phyloP scores from a whole-genome alignment of 176 grass and related monocot genomes.

The Saccharum officinarum region DNA sequence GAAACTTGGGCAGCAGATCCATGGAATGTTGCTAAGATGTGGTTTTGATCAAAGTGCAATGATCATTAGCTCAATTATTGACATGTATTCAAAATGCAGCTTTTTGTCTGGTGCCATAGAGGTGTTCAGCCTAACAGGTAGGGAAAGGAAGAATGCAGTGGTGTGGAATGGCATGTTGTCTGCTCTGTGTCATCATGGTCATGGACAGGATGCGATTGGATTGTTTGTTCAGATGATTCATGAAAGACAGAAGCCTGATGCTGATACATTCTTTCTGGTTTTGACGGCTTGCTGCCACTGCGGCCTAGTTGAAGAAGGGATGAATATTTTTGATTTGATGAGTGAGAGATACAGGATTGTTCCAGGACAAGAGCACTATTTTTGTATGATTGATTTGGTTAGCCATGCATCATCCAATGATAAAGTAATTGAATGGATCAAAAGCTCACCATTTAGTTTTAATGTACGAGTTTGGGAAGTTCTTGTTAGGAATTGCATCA shows the following conservation, averaged over 20 bases:
- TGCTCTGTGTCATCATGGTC: constrained; percentile 58
- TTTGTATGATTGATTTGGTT: constrained; percentile 65
- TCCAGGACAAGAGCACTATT: constrained; percentile 53
- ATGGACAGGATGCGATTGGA: constrained; percentile 40
- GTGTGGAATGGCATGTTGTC: constrained; percentile 69
- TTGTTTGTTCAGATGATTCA: constrained; percentile 66
- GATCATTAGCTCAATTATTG: constrained; percentile 54
- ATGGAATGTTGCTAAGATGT: constrained; percentile 49
- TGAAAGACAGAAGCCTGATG: constrained; percentile 50
- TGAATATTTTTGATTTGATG: constrained; percentile 73
- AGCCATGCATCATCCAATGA: constrained; percentile 36
- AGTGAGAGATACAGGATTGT: constrained; percentile 51
- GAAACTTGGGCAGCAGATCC: constrained; percentile 64
- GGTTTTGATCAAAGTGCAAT: constrained; percentile 40
- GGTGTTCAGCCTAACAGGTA: constrained; percentile 45
- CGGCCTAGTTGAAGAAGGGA: constrained; percentile 57
- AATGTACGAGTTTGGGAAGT: constrained; percentile 43
- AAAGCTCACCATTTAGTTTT: constrained; percentile 38
- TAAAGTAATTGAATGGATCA: constrained; percentile 54
- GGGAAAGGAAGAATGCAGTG: constrained; percentile 34
- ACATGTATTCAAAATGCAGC: constrained; percentile 84
- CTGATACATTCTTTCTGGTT: constrained; percentile 52
- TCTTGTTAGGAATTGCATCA: constrained; percentile 36
- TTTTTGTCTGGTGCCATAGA: constrained; percentile 44
- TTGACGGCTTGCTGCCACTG: constrained; percentile 60